These are phyloP conservation scores for Westerdykella sp. DNA, from an alignment of 2,329 filamentous ascomycete genomes.

Conservation along the genomic window DNA sequence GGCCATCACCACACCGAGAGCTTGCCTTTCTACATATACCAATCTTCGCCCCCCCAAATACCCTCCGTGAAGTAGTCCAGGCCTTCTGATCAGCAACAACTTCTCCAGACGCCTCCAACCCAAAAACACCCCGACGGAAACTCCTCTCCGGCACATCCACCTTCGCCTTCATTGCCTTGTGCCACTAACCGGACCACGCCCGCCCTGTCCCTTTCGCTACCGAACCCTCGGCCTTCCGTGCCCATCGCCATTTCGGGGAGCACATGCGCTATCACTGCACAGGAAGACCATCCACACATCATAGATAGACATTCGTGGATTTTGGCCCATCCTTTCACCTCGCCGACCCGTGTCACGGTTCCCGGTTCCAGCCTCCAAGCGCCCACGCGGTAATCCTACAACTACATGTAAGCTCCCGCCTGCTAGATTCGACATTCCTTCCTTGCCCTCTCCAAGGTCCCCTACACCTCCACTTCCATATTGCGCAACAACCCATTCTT, in stretches of 20 bases:
- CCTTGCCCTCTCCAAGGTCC: constrained; percentile 13
- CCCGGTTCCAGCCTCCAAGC: constrained; percentile 18
- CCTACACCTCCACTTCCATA: constrained; percentile 11
- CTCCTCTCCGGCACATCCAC: not conserved
- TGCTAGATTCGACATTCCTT: constrained; percentile 9
- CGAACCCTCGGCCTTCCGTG: constrained; percentile 21
- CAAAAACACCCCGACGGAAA: constrained; percentile 5
- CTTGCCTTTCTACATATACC: constrained; percentile 31
- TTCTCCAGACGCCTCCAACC: constrained; percentile 13
- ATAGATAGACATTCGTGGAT: constrained; percentile 1
- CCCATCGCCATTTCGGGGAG: constrained; percentile 8
- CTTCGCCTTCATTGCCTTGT: not conserved
- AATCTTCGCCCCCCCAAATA: constrained; percentile 30
- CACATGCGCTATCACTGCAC: constrained; percentile 17
- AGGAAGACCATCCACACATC: constrained; percentile 23
- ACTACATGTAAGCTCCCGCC: constrained; percentile 32
- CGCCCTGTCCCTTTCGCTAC: constrained; percentile 14
- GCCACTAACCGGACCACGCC: not conserved
- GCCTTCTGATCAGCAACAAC: constrained; percentile 27
- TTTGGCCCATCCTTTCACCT: constrained; percentile 3
- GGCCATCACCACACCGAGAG: constrained; percentile 19
- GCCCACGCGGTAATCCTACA: constrained; percentile 15
- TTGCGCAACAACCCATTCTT: constrained; percentile 3
- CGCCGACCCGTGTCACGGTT: constrained; percentile 27
- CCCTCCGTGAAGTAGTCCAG: constrained; percentile 19